Evolutionary conservation across 129 eudicot genomes (phyloP).

Genomic region (Centaurea solstitialis): DNA sequence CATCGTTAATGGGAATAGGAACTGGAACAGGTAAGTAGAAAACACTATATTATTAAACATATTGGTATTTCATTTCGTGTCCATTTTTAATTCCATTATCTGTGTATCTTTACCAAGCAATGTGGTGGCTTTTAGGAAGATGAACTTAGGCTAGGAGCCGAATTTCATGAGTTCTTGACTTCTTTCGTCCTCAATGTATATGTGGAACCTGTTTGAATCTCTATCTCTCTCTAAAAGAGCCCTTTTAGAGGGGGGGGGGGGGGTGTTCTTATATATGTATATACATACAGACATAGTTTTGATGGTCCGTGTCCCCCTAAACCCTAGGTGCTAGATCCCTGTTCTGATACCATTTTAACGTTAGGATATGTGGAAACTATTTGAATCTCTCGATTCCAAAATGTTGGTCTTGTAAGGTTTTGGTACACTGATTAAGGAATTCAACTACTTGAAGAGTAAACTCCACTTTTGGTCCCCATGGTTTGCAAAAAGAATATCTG

Average conservation of each 20-base stretch:
- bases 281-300: no score
- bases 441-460: no score
- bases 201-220: background rate
- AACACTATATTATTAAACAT: constrained; percentile 9
- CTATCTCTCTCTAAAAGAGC: background rate
- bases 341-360: no score
- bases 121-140: background rate
- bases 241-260: background rate
- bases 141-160: background rate
- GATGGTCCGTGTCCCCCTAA: no score
- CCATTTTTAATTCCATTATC: background rate
- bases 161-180: background rate
- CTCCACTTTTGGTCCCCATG: no score
- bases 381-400: no score
- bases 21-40: constrained; percentile 68
- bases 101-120: background rate
- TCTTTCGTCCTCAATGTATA: background rate
- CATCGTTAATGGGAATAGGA: constrained; percentile 95
- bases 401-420: no score
- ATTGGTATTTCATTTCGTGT: background rate
- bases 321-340: no score
- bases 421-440: no score
- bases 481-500: no score
- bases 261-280: no score
- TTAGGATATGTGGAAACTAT: no score